Conservation (phyloP, 2,329 filamentous ascomycete genomes). For the Aspergillus melleus region DNA sequence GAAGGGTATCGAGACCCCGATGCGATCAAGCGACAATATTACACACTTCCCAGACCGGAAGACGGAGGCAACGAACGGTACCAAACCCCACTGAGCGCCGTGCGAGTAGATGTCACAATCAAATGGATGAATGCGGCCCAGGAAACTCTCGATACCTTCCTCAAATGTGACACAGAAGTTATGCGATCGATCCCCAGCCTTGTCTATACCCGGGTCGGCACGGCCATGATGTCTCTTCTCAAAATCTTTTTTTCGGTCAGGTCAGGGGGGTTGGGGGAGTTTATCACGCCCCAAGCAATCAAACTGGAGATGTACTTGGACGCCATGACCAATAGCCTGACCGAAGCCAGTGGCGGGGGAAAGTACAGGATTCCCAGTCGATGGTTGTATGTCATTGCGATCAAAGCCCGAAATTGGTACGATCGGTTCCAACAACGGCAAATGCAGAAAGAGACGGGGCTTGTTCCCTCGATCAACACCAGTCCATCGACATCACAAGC, state of each 20-base stretch:
- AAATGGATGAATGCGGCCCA: conserved; percentile 41
- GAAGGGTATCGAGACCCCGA: conserved; percentile 39
- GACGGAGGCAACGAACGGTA: conserved; percentile 11
- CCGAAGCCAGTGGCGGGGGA: conserved; percentile 32
- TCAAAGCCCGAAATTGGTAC: conserved; percentile 35
- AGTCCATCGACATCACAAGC: conserved; percentile 2
- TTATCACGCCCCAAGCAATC: conserved; percentile 30
- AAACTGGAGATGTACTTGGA: conserved; percentile 35
- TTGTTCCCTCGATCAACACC: conserved; percentile 7
- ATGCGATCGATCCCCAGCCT: conserved; percentile 36
- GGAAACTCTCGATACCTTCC: conserved; percentile 32
- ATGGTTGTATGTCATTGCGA: conserved; percentile 34
- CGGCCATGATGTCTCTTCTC: conserved; percentile 34
- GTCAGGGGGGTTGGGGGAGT: conserved; percentile 31
- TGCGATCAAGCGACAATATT: conserved; percentile 34
- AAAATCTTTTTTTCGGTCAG: conserved; percentile 37
- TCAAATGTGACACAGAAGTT: conserved; percentile 33
- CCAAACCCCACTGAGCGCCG: conserved; percentile 27
- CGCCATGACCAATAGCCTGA: conserved; percentile 28
- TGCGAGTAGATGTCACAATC: conserved; percentile 37
- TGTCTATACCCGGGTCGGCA: conserved; percentile 33
- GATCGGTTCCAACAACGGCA: conserved; percentile 29
- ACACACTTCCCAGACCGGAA: conserved; percentile 31
- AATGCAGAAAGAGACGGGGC: conserved; percentile 12
- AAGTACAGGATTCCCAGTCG: conserved; percentile 36